Evolutionary conservation across 192 early-diverging fungal species (phyloP).

Genomic region (Entomortierella beljakovae): DNA sequence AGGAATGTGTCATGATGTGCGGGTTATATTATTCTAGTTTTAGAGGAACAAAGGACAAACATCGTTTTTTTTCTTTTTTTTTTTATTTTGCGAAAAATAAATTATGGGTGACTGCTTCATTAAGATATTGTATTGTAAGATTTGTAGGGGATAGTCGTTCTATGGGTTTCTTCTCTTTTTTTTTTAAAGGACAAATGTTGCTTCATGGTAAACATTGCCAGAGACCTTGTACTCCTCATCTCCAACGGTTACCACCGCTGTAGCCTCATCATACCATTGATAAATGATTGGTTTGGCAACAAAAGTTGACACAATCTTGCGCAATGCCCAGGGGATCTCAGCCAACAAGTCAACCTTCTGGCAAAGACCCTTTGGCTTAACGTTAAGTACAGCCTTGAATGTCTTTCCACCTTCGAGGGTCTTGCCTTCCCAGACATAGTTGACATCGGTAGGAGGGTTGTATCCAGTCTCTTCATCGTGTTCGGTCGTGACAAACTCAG

Average conservation of each 20-base stretch:
- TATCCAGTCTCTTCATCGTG: constrained; percentile 89
- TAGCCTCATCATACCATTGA: constrained; percentile 88
- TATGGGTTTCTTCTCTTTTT: not conserved
- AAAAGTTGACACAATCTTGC: constrained; percentile 85
- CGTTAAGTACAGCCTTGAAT: constrained; percentile 71
- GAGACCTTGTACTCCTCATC: constrained; percentile 68
- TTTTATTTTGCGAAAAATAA: not conserved
- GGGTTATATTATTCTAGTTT: no score
- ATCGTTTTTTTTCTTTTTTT: no score
- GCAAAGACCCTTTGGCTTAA: constrained; percentile 70
- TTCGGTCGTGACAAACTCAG: constrained; percentile 70
- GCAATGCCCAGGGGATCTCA: constrained; percentile 93
- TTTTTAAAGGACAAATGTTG: constrained; percentile 72
- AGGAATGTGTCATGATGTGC: constrained; percentile 13
- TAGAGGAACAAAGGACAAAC: no score
- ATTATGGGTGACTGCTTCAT: not conserved
- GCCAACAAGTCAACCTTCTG: constrained; percentile 91
- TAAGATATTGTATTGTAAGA: no score
- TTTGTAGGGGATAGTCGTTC: no score
- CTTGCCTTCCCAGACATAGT: constrained; percentile 85
- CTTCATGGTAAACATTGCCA: constrained; percentile 87
- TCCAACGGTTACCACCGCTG: constrained; percentile 80
- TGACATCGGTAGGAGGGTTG: constrained; percentile 76
- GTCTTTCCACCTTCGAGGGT: constrained; percentile 74
- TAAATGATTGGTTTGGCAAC: constrained; percentile 95